phyloP scores from a whole-genome alignment of 2,329 filamentous ascomycete species.

The Verticillium nubilum region DNA sequence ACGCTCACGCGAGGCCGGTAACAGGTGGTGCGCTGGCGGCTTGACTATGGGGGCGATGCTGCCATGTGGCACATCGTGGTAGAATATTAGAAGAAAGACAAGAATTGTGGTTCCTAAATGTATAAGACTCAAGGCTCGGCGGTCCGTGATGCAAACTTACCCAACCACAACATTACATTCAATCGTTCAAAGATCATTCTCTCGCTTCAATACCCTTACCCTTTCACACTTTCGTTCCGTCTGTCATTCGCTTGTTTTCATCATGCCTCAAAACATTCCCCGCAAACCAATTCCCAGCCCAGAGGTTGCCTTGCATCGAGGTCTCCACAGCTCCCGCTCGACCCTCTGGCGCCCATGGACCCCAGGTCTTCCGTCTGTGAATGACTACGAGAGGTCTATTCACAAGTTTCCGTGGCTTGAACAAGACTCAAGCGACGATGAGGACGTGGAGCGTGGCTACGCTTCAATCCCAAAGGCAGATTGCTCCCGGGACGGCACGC shows the following conservation, averaged over 20 bases:
- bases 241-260: slow-evolving; percentile 3
- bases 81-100: neutral
- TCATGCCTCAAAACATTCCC: slow-evolving; percentile 2
- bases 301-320: neutral
- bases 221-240: neutral
- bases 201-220: neutral
- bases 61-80: neutral
- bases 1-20: neutral
- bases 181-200: neutral
- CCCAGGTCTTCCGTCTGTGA: slow-evolving; percentile 13
- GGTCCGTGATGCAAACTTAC: neutral
- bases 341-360: slow-evolving; percentile 24
- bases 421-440: neutral
- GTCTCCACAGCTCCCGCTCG: slow-evolving; percentile 15
- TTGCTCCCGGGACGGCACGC: neutral
- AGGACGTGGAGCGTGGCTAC: slow-evolving; percentile 5
- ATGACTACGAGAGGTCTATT: slow-evolving; percentile 21
- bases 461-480: neutral
- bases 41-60: neutral
- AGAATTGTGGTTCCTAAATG: neutral
- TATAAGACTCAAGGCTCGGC: neutral
- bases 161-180: neutral
- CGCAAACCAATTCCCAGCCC: slow-evolving; percentile 6
- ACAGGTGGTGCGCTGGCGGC: neutral
- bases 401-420: slow-evolving; percentile 22